Base-by-base conservation (phyloP, 305 asterid genomes). In the Stenogyne calaminthoides region DNA sequence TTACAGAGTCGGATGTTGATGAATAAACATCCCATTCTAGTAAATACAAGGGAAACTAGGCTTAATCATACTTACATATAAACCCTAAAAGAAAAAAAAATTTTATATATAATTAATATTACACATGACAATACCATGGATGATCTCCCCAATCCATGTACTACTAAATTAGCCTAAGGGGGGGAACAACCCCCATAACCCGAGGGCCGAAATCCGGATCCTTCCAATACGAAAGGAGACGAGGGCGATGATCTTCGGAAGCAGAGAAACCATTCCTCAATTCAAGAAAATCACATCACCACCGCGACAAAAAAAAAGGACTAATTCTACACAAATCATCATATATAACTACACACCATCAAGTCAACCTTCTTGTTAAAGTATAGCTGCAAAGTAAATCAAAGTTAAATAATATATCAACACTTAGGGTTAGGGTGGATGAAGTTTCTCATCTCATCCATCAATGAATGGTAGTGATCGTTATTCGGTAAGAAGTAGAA, bases 401-500 rank as follows among this genome's bases (percentile, higher is more conserved):
- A 15, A 66, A 71, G 82, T 77, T 73, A 70, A 69, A 12, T 40
- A 62, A 16, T 34, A 9, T 83, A 83, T 82, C 49, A 81, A 80
- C 80, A 76, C n/a, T n/a, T n/a, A n/a, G n/a, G n/a, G 84, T 84
- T 77, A 70, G 62, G 80, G 81, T 88, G 92, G 79, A 91, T 76
- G 64, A 93, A 93, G 40, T 55, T 80, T 7, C 72, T 87, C 39
- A 89, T 91, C 76, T 93, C 93, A 29, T 87, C 86, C 95, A 93
- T 91, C 60, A 93, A 87, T 75, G 78, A 67, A 60, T 78, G 87
- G 77, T 88, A 93, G 69, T 93, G 96, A 12, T 89, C 90, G 32
- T 93, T 93, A 60, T 93, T 93, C 0, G 98, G 97, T 82, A 93
- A 80, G 93, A 93, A 93, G 57, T 85, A 93, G 88, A 93, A 93